Evolutionary conservation across 1,284 basidiomycete species (phyloP), one percentile per base, ranked within the genome.

Genomic region (Inonotus hispidus): DNA sequence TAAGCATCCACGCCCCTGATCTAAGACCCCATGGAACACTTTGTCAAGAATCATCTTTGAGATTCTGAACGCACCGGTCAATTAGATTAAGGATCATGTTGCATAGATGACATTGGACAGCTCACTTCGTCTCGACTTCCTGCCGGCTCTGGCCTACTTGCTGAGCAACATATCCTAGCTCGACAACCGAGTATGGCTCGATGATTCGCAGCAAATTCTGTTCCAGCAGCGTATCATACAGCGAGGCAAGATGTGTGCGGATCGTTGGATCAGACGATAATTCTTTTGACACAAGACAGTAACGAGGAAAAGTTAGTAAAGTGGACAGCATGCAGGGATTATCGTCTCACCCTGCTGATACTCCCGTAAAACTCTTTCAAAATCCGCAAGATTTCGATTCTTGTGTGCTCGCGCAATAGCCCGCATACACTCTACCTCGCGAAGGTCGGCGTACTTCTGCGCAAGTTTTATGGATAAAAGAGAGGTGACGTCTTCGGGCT

Each of bases 11-110:
- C 92, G 84, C 19, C 93, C 95, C 73, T 98, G 96, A 71, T 98
- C 96, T 23, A 99, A 78, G 2, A 98, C 95, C 5, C 96, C 96
- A 66, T 93, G 84, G 69, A 99, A 86, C 0, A 95, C 86, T 69
- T 96, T 95, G 74, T 99, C 96, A 46, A 99, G 77, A 65, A 99
- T 98, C 96, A 99, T 98, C 73, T 98, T 96, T 54, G 92, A 94
- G 56, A 99, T 75, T 71, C 92, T 95, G 65, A 21, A 13, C 45
- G 25, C 55, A 23, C 25, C 38, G 23, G 25, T 25, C 1, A 7
- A 43, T 38, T 21, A 56, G 29, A 29, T 57, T 50, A 47, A 41
- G 29, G 52, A 47, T 8, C 32, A 8, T 32, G 3, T 32, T 8
- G 32, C 32, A 32, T n/a, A 39, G 35, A 4, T 35, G 19, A 23